Percentiles rank a stretch among this genome's conserved stretches.
Conservation (phyloP, 2,329 filamentous ascomycete genomes). For the Pseudonectria foliicola region DNA sequence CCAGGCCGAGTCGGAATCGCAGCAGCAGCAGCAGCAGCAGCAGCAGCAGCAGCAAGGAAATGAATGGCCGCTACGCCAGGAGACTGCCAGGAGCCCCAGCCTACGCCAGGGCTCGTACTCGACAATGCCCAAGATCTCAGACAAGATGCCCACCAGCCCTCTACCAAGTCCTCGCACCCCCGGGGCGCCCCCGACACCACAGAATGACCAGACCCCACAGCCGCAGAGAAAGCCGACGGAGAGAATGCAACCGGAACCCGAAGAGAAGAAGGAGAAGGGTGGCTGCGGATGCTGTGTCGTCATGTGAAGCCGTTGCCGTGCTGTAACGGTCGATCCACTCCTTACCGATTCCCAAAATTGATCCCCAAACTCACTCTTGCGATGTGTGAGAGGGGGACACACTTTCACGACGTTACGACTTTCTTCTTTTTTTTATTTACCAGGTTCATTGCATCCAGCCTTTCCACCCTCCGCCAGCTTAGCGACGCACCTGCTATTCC, state of each 20-base stretch:
- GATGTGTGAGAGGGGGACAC: conserved; percentile 13
- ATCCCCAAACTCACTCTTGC: conserved; percentile 4
- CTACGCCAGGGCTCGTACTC: conserved; percentile 47
- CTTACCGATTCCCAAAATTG: background rate
- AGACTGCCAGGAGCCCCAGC: conserved; percentile 40
- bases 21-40: conserved; percentile 6
- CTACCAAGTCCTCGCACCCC: conserved; percentile 41
- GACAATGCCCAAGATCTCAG: conserved; percentile 53
- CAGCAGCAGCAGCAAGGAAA: conserved; percentile 14
- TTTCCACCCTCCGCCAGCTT: conserved; percentile 19
- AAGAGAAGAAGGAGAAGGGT: conserved; percentile 31
- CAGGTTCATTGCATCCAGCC: conserved; percentile 21
- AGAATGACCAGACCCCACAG: conserved; percentile 13
- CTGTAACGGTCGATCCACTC: background rate
- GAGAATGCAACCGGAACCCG: conserved; percentile 13
- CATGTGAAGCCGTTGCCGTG: conserved; percentile 31
- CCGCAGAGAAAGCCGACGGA: conserved; percentile 9
- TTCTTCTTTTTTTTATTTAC: conserved; percentile 22
- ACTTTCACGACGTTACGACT: conserved; percentile 24
- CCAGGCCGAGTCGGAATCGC: conserved; percentile 1
- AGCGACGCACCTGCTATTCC: conserved; percentile 21
- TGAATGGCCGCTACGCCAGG: conserved; percentile 55
- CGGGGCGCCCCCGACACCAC: conserved; percentile 26
- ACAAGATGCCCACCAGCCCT: conserved; percentile 26
- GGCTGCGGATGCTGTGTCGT: conserved; percentile 46